Conservation (phyloP, 306 rosid species). For the Canavalia ensiformis region DNA sequence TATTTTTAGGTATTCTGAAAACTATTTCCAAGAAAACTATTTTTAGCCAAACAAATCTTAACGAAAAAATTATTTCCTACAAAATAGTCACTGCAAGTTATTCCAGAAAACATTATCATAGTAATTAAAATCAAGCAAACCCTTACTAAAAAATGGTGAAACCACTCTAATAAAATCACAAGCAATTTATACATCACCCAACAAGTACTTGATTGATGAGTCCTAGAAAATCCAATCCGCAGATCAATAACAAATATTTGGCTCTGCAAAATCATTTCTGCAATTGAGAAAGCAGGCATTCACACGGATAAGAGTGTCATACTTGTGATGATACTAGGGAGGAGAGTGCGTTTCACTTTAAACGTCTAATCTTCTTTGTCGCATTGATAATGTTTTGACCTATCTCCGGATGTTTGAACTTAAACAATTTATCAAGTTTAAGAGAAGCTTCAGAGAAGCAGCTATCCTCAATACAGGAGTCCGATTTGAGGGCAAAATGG, state of each 20-base stretch:
- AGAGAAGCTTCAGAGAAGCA: constrained; percentile 65
- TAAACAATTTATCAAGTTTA: constrained; percentile 75
- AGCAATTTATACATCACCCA: constrained; percentile 1
- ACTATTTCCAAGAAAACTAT: background rate
- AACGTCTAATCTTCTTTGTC: constrained; percentile 67
- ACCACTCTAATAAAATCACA: constrained; percentile 5
- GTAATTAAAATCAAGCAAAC: background rate
- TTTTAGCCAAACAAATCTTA: background rate
- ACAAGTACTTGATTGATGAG: constrained; percentile 3
- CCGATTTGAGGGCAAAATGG: constrained; percentile 76
- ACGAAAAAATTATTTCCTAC: background rate
- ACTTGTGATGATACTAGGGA: background rate
- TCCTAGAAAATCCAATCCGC: constrained; percentile 15
- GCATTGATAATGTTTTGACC: constrained; percentile 69
- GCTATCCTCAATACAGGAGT: constrained; percentile 62
- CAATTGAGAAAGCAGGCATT: constrained; percentile 13
- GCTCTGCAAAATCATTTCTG: constrained; percentile 35
- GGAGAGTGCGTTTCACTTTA: constrained; percentile 57
- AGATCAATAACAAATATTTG: constrained; percentile 26
- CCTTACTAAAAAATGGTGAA: constrained; percentile 18
- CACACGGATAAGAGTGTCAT: background rate
- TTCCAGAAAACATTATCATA: background rate
- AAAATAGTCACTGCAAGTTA: background rate
- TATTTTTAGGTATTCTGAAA: background rate
- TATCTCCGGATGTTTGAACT: constrained; percentile 73